These are phyloP conservation scores for Alternaria sp. DNA, from an alignment of 2,329 filamentous ascomycete species.

Conservation along the genomic window DNA sequence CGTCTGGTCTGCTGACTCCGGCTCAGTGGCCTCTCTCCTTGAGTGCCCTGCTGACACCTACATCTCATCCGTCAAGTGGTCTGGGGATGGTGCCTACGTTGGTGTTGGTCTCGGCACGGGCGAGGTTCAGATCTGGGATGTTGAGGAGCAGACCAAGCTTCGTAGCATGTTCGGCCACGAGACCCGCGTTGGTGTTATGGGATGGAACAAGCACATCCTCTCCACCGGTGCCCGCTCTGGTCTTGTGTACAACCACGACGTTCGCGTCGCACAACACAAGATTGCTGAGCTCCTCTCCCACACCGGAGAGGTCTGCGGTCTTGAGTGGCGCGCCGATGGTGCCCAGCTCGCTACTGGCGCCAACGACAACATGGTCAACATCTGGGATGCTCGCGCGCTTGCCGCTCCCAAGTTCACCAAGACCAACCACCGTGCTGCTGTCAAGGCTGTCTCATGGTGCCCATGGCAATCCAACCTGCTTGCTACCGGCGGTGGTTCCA, in stretches of 20 bases:
- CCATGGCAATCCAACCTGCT: slow-evolving; percentile 98
- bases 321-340: slow-evolving; percentile 97
- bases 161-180: slow-evolving; percentile 99
- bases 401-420: slow-evolving; percentile 98
- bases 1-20: slow-evolving; percentile 96
- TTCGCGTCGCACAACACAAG: slow-evolving; percentile 97
- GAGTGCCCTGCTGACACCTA: slow-evolving; percentile 92
- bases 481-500: slow-evolving; percentile 93
- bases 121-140: slow-evolving; percentile 99
- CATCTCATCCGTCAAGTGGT: slow-evolving; percentile 98
- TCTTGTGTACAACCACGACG: slow-evolving; percentile 97
- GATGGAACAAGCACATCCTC: slow-evolving; percentile 98
- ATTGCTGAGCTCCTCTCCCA: slow-evolving; percentile 95
- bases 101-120: slow-evolving; percentile 93
- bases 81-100: slow-evolving; percentile 94
- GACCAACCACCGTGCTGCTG: slow-evolving; percentile 98
- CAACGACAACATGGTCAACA: slow-evolving; percentile 98
- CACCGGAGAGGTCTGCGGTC: slow-evolving; percentile 95
- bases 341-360: slow-evolving; percentile 96
- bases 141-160: slow-evolving; percentile 91
- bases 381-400: slow-evolving; percentile 96
- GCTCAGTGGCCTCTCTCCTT: slow-evolving; percentile 85
- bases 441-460: slow-evolving; percentile 98
- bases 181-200: slow-evolving; percentile 93
- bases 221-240: slow-evolving; percentile 95